phyloP scores from a whole-genome alignment of 371 early-diverging fungal species.

The Mortierella sp. region DNA sequence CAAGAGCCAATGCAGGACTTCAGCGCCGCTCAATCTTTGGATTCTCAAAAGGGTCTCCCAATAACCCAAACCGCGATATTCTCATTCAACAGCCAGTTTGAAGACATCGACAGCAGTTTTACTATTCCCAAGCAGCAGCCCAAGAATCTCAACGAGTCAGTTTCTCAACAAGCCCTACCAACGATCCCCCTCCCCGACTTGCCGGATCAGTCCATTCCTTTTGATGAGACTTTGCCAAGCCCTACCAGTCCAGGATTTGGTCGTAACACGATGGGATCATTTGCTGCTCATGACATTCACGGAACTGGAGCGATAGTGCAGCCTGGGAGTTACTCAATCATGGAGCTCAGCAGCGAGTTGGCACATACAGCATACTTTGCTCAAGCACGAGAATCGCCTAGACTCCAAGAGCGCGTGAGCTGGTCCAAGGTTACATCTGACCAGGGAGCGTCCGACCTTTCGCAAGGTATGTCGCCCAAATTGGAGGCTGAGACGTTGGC shows the following conservation, averaged over 20 bases:
- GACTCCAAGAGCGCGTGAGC: slow-evolving; percentile 6
- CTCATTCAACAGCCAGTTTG: slow-evolving; percentile 5
- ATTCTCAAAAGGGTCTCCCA: neutral
- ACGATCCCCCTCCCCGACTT: neutral
- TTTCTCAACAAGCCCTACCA: neutral
- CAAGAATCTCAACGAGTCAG: neutral
- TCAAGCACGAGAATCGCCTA: slow-evolving; percentile 33
- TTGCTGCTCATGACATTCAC: neutral
- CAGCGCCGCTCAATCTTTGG: neutral
- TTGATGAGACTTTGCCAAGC: slow-evolving; percentile 14
- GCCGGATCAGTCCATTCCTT: slow-evolving; percentile 12
- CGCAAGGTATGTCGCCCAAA: neutral
- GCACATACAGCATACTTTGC: slow-evolving; percentile 31
- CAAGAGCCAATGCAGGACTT: neutral
- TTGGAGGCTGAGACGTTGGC: slow-evolving; percentile 20
- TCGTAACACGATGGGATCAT: neutral
- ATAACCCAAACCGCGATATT: neutral
- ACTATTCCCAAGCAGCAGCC: neutral
- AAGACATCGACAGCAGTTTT: neutral
- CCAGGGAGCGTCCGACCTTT: neutral
- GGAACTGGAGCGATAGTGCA: neutral
- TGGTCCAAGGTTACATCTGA: neutral
- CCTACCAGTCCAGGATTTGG: slow-evolving; percentile 29
- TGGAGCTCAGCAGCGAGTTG: slow-evolving; percentile 38
- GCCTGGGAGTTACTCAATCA: slow-evolving; percentile 39